Conservation (phyloP, 2,329 filamentous ascomycete species). For the Byssothecium circinans region DNA sequence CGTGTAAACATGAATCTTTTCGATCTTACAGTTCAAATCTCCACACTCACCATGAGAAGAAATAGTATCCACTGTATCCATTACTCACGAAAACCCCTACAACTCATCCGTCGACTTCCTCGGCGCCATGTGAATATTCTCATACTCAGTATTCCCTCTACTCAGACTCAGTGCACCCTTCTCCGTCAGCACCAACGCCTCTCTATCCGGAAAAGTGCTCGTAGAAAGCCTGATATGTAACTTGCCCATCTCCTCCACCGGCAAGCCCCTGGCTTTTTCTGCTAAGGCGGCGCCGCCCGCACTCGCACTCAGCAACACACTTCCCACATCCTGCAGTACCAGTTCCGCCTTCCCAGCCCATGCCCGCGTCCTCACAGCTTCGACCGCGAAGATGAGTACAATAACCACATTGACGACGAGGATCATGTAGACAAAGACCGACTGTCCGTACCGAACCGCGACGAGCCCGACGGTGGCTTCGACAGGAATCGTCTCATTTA, state of each 20-base stretch:
- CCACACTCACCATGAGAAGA: no score
- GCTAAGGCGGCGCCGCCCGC: slow-evolving; percentile 5
- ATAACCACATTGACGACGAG: slow-evolving; percentile 2
- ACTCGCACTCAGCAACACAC: slow-evolving; percentile 1
- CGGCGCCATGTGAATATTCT: neutral
- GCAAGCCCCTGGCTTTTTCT: neutral
- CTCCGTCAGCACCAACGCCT: neutral
- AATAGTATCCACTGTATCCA: no score
- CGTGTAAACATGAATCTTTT: no score
- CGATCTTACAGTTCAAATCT: no score
- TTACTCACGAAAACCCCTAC: neutral
- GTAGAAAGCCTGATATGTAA: neutral
- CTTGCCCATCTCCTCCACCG: neutral
- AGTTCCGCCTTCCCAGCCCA: slow-evolving; percentile 1
- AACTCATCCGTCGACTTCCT: neutral
- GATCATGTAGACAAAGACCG: slow-evolving; percentile 2
- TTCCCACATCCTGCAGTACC: slow-evolving; percentile 3
- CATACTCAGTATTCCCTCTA: neutral
- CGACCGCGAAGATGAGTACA: slow-evolving; percentile 2
- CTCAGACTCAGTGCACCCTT: neutral
- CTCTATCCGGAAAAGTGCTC: neutral
- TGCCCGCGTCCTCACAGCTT: neutral
- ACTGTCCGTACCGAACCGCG: slow-evolving; percentile 6
- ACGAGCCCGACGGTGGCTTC: neutral
- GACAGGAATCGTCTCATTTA: slow-evolving; percentile 2